Base-by-base conservation (phyloP, 108 stramenopile species). In the Nitzschia sp. region DNA sequence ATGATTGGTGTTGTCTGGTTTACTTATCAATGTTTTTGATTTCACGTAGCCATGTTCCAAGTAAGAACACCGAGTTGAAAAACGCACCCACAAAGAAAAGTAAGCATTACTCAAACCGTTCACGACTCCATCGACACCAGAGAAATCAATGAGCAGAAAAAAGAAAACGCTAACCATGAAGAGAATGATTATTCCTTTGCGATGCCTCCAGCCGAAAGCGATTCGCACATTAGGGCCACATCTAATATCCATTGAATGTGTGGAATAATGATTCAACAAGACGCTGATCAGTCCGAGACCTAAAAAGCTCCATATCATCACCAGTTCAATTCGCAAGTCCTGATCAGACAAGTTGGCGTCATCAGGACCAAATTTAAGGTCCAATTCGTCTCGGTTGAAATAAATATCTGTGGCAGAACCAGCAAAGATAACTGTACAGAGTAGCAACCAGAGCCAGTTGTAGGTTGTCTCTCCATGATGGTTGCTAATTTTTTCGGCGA, bases 31-130 rank as follows among this genome's bases (percentile, higher is more conserved):
- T 75, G 25, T 68, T 56, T 58, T 77, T 79, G 63, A 81, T 86
- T 70, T 86, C 85, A 46, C 75, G 38, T 3, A 86, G 70, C 85
- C 85, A 86, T 11, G 81, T 77, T 23, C 78, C 76, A 27, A 86
- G 57, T 27, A 80, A 66, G 32, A 75, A 72, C 17, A 74, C 59
- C 27, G 68, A 65, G 49, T 61, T 77, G 42, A 82, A 82, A 64
- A 86, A 86, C 6, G 63, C 53, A 19, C 81, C 81, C 81, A 86
- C 0, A 80, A 24, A 15, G 75, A 79, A 74, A 79, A 82, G 35
- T 79, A 86, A 15, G 64, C 60, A 33, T 83, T 78, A 18, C 48
- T 57, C 23, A 80, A 53, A n/a, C 81, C 81, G 38, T 75, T 80
- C 28, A 86, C 65, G 1, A 80, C 53, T 23, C 81, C 85, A 56